Base-by-base conservation (phyloP, 2,329 filamentous ascomycete species). In the Fusarium bactridioides region DNA sequence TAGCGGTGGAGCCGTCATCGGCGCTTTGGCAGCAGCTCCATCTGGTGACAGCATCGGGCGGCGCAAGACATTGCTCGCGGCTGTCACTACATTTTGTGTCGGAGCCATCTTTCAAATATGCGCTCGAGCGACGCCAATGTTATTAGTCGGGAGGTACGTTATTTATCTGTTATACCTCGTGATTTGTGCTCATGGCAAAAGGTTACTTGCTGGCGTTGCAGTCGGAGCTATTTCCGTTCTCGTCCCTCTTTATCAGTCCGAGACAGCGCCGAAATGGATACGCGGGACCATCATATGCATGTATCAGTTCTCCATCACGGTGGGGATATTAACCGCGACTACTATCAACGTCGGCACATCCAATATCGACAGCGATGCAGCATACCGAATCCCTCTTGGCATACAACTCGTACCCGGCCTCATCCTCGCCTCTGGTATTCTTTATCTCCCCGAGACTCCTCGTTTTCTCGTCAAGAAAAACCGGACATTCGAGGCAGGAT, bases 261-360 rank as follows among this genome's bases (percentile, higher is more conserved):
- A 94, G 82, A 94, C 93, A 84, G 90, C 92, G 0, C 93, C 93
- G 4, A 94, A 94, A 84, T 94, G 92, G 92, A 93, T 95, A 76
- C 87, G 93, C 80, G 93, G 93, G 71, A 90, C 91, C 5, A 86
- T 94, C 16, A 92, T 94, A 56, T 93, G 92, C 78, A 88, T 89
- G 45, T 94, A 94, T 79, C 92, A 94, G 80, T 84, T 94, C 23
- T 92, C 91, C 51, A 94, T 94, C 77, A 94, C 92, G 1, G 82
- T 91, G 43, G 93, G 93, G 43, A 84, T 95, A 10, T 83, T 94
- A 25, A 82, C 89, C 11, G 91, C 92, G 12, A 89, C 91, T 8
- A 84, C 91, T 56, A 88, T 94, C 78, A 93, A 94, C 80, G 90
- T 94, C 72, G 79, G 90, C 31, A 93, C 91, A 21, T 86, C 88